Evolutionary conservation across 1,284 basidiomycete species (phyloP).

Genomic region (Tilletia caries): DNA sequence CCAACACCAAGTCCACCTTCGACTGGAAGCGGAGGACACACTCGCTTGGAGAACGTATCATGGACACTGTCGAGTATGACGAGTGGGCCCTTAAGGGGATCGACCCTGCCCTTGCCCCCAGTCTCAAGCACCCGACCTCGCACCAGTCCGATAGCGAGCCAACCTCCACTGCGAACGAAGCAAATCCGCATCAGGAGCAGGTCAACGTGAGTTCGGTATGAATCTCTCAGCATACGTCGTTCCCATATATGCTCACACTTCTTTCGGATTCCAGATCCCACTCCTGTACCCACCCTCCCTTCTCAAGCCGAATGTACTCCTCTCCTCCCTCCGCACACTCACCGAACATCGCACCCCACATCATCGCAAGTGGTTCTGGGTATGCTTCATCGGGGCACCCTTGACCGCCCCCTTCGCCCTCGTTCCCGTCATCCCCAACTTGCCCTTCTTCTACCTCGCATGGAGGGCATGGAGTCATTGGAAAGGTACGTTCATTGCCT

Average conservation of each 20-base stretch:
- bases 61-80: constrained; percentile 52
- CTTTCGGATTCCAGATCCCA: constrained; percentile 22
- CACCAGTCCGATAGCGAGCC: constrained; percentile 3
- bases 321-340: constrained; percentile 33
- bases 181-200: neutral
- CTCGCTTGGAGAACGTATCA: constrained; percentile 41
- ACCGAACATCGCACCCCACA: constrained; percentile 37
- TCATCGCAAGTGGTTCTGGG: constrained; percentile 36
- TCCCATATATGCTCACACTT: neutral
- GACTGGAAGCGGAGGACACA: constrained; percentile 49
- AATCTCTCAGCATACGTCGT: neutral
- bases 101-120: constrained; percentile 41
- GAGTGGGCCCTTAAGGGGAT: constrained; percentile 53
- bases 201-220: constrained; percentile 7
- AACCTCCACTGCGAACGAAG: constrained; percentile 11
- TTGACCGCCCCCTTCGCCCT: constrained; percentile 48
- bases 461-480: constrained; percentile 49
- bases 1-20: constrained; percentile 34
- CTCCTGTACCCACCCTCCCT: constrained; percentile 41
- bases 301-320: constrained; percentile 25
- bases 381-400: constrained; percentile 44
- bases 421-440: constrained; percentile 48
- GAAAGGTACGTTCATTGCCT: constrained; percentile 31
- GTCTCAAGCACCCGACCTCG: constrained; percentile 15
- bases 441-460: constrained; percentile 51